phyloP scores from a whole-genome alignment of 768 basidiomycete genomes.

The Rhodotorula babjevae region DNA sequence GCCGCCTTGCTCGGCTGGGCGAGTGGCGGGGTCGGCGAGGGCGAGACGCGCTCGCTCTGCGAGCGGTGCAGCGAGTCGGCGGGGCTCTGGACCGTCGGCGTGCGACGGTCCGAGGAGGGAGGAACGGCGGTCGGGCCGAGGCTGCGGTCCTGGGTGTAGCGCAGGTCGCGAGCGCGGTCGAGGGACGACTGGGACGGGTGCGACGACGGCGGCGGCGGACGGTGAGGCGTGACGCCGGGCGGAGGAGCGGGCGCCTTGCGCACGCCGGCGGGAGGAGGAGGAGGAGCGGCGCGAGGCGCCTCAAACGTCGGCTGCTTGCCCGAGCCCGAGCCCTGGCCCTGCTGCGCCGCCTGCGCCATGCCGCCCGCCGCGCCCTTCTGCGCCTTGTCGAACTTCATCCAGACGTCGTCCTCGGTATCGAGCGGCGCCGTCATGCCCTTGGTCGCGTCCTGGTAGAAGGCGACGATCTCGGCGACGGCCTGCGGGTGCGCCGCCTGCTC shows the following conservation, averaged over 20 bases:
- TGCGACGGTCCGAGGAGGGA: conserved; percentile 33
- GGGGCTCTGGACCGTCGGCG: conserved; percentile 45
- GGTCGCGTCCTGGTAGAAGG: conserved; percentile 72
- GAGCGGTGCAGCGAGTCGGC: conserved; percentile 50
- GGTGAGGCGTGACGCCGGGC: conserved; percentile 7
- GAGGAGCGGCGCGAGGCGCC: conserved; percentile 37
- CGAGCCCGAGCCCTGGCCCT: neutral
- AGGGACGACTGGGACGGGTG: conserved; percentile 4
- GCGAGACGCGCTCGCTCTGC: conserved; percentile 65
- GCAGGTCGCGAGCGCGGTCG: conserved; percentile 28
- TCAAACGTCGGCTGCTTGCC: conserved; percentile 25
- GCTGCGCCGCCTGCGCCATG: neutral
- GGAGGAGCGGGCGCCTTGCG: conserved; percentile 36
- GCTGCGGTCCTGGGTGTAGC: neutral
- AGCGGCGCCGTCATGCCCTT: conserved; percentile 55
- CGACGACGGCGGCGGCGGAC: conserved; percentile 10
- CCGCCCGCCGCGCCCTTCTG: neutral
- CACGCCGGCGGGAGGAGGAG: conserved; percentile 28
- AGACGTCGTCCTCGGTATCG: conserved; percentile 55
- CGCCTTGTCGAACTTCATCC: conserved; percentile 60
- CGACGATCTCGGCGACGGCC: conserved; percentile 97
- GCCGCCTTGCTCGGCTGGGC: conserved; percentile 6
- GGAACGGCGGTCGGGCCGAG: neutral
- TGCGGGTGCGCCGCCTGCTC: conserved; percentile 98
- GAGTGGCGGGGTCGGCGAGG: conserved; percentile 49